Evolutionary conservation across 2,329 filamentous ascomycete genomes (phyloP), one percentile per base, ranked within the genome.

Genomic region (Phaeosphaeriaceae sp.): DNA sequence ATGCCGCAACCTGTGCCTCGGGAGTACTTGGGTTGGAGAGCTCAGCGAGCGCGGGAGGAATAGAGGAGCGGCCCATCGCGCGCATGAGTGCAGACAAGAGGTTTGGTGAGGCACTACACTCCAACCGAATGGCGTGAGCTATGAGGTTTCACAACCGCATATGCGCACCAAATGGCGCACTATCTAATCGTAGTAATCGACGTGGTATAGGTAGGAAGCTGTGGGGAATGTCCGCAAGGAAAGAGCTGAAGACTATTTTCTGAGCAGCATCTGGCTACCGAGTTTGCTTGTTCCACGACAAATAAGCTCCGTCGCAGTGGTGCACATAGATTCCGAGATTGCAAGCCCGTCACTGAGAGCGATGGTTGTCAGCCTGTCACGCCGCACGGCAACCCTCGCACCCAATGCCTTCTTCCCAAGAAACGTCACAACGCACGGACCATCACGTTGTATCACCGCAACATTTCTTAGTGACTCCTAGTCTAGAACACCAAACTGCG

Each of bases 1-100:
- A 80, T 41, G 86, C 83, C 20, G 79, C 76, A 33, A 78, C 66
- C 52, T 78, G 76, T n/a, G 72, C 68, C 41, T 72, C 65, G 29
- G 66, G 62, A 9, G 65, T 64, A 28, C 61, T 68, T n/a, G 74
- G 71, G 35, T 67, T 70, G 29, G 66, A 65, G 20, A 76, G 70
- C 63, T 75, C 74, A 28, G 58, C 52, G 52, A 76, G 66, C 45
- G 70, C 70, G 13, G 69, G 57, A 13, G 69, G 70, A 8, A 73
- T 68, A 3, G 59, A 58, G 33, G 71, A 68, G 28, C 70, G 70
- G 37, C 65, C 71, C 72, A 75, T 75, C 41, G 42, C 48, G 54
- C 37, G 17, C n/a, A 16, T 11, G 26, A 32, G 26, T 15, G 35
- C 30, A 15, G 11, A 18, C 18, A 23, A 15, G 46, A 30, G n/a